Evolutionary conservation across 768 basidiomycete genomes (phyloP).

Genomic region (Hydnomerulius pinastri): DNA sequence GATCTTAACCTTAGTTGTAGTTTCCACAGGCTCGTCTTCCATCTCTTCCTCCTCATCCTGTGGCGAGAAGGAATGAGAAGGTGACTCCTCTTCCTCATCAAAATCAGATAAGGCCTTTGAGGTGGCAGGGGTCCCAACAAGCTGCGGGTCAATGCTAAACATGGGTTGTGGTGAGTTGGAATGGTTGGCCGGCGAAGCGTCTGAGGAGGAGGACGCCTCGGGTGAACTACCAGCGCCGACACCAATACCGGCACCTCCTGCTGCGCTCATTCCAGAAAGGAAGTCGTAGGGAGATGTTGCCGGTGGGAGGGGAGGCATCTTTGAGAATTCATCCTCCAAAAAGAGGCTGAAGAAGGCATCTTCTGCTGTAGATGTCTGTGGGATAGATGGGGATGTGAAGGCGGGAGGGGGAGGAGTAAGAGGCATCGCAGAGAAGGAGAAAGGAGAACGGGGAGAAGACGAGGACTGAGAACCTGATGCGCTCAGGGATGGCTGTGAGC

Average conservation of each 20-base stretch:
- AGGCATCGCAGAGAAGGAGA: conserved; percentile 31
- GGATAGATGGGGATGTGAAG: conserved; percentile 39
- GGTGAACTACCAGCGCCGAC: conserved; percentile 27
- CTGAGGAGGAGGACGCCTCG: conserved; percentile 17
- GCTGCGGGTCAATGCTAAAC: conserved; percentile 72
- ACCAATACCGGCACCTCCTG: conserved; percentile 29
- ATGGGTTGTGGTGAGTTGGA: conserved; percentile 31
- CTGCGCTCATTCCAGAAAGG: conserved; percentile 30
- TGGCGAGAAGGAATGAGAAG: background rate
- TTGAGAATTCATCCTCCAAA: conserved; percentile 44
- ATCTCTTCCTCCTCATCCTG: conserved; percentile 35
- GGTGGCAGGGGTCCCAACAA: conserved; percentile 65
- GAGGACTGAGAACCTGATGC: conserved; percentile 43
- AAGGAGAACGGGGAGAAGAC: conserved; percentile 46
- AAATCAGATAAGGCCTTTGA: conserved; percentile 44
- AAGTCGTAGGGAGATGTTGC: conserved; percentile 41
- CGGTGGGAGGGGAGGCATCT: conserved; percentile 29
- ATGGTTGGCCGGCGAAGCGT: conserved; percentile 13
- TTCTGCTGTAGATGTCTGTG: conserved; percentile 21
- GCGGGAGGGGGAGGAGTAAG: conserved; percentile 47
- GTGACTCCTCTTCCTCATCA: conserved; percentile 36
- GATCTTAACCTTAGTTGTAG: conserved; percentile 47
- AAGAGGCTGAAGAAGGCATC: conserved; percentile 46
- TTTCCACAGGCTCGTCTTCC: conserved; percentile 27
- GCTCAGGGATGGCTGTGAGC: conserved; percentile 8